These are phyloP conservation scores for Trametes cingulata DNA, from an alignment of 768 basidiomycete genomes.

Conservation along the genomic window DNA sequence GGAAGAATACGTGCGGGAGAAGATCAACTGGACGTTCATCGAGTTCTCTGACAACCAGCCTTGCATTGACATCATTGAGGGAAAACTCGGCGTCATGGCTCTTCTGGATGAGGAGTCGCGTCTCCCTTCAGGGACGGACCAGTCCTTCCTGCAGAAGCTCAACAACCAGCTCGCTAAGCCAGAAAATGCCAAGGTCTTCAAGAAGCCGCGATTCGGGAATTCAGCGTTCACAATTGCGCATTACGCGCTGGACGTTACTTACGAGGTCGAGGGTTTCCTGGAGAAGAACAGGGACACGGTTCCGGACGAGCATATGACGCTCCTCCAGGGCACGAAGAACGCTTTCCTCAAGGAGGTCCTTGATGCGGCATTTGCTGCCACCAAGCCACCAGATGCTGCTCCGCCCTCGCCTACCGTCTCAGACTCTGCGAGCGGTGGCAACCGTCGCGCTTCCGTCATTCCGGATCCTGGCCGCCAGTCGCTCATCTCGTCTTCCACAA, in stretches of 20 bases:
- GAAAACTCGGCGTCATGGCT: constrained; percentile 92
- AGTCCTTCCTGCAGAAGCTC: constrained; percentile 91
- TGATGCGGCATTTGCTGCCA: constrained; percentile 81
- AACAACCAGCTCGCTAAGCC: constrained; percentile 83
- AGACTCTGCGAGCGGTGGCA: constrained; percentile 74
- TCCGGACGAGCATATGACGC: constrained; percentile 93
- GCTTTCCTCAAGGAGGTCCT: constrained; percentile 93
- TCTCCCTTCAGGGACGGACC: constrained; percentile 88
- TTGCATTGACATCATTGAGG: constrained; percentile 98
- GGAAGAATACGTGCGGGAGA: constrained; percentile 97
- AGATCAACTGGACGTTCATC: constrained; percentile 99
- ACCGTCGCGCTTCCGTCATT: constrained; percentile 81
- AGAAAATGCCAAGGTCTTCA: constrained; percentile 86
- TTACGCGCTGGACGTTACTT: constrained; percentile 97
- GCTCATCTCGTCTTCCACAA: constrained; percentile 54
- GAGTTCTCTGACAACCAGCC: constrained; percentile 99
- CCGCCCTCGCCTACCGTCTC: constrained; percentile 79
- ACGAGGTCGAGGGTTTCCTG: constrained; percentile 96
- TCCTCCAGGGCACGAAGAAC: constrained; percentile 86
- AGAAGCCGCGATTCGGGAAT: constrained; percentile 98
- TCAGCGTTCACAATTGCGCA: constrained; percentile 97
- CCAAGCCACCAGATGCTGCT: constrained; percentile 64
- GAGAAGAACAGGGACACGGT: constrained; percentile 99
- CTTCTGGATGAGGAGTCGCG: constrained; percentile 98
- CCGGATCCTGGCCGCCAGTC: constrained; percentile 84